Evolutionary conservation across 495 filamentous ascomycete species (phyloP).

Genomic region (Astrothelium macrocarpum): DNA sequence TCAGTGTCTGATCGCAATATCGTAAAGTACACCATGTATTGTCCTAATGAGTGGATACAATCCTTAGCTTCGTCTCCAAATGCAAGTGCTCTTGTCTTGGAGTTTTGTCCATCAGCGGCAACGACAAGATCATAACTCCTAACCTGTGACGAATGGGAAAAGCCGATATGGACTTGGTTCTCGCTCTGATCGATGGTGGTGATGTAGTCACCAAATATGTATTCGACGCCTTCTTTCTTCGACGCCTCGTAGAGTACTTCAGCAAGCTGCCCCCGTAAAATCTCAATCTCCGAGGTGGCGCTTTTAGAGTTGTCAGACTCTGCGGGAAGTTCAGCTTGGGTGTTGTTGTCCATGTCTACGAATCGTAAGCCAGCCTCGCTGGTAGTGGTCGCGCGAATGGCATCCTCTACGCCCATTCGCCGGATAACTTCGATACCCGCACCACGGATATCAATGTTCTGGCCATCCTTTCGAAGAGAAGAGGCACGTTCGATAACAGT

Average conservation of each 20-base stretch:
- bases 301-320: slow-evolving; percentile 13
- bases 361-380: slow-evolving; percentile 16
- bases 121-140: slow-evolving; percentile 18
- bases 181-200: slow-evolving; percentile 14
- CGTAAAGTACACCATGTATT: slow-evolving; percentile 18
- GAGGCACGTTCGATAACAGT: slow-evolving; percentile 30
- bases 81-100: slow-evolving; percentile 7
- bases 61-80: slow-evolving; percentile 14
- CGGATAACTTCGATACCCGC: slow-evolving; percentile 29
- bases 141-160: slow-evolving; percentile 14
- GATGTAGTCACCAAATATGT: slow-evolving; percentile 16
- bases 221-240: slow-evolving; percentile 12
- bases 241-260: slow-evolving; percentile 24
- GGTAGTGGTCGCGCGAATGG: slow-evolving; percentile 10
- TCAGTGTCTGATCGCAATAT: slow-evolving; percentile 7
- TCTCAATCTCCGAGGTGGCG: slow-evolving; percentile 32
- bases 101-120: slow-evolving; percentile 19
- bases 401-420: slow-evolving; percentile 23
- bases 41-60: slow-evolving; percentile 9
- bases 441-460: slow-evolving; percentile 33
- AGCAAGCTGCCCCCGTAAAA: slow-evolving; percentile 45
- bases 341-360: slow-evolving; percentile 11
- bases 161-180: slow-evolving; percentile 11
- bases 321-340: slow-evolving; percentile 8
- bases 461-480: slow-evolving; percentile 26